phyloP scores from a whole-genome alignment of 805 yeast genomes.

The Wickerhamomyces sydowiorum region DNA sequence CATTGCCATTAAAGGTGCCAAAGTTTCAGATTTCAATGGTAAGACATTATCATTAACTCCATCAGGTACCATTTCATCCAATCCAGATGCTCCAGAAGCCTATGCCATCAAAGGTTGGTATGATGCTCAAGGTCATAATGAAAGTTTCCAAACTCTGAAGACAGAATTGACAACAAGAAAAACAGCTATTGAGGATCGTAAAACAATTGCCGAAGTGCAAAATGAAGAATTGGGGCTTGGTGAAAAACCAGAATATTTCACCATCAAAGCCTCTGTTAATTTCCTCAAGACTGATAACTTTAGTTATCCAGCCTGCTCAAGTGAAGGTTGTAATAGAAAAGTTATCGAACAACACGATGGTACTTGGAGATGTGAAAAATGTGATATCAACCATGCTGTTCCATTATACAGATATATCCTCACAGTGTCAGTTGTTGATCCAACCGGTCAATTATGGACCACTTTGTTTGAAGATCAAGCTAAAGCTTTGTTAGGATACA shows the following conservation, averaged over 20 bases:
- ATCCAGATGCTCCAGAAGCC: constrained; percentile 89
- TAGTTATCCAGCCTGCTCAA: constrained; percentile 84
- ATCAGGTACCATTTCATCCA: constrained; percentile 66
- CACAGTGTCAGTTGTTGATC: constrained; percentile 72
- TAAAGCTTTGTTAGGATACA: constrained; percentile 52
- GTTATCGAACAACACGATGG: constrained; percentile 69
- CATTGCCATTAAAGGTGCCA: constrained; percentile 88
- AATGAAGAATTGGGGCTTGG: constrained; percentile 63
- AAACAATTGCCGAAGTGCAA: constrained; percentile 60
- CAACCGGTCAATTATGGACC: constrained; percentile 79
- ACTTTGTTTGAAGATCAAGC: constrained; percentile 88
- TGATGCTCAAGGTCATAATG: constrained; percentile 67
- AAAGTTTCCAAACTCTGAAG: constrained; percentile 57
- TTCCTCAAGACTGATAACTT: constrained; percentile 70
- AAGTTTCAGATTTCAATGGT: constrained; percentile 85
- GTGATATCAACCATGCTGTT: constrained; percentile 60
- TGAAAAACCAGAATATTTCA: constrained; percentile 77
- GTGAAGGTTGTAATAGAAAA: constrained; percentile 77
- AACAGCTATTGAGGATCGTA: constrained; percentile 48
- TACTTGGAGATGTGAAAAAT: constrained; percentile 90
- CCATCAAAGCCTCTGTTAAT: constrained; percentile 67
- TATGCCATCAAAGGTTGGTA: constrained; percentile 92
- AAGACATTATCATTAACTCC: constrained; percentile 76
- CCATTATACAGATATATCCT: constrained; percentile 81
- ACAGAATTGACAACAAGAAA: constrained; percentile 38